These are phyloP conservation scores for Marvania coccoides DNA, from an alignment of 139 green algal species.

Conservation along the genomic window DNA sequence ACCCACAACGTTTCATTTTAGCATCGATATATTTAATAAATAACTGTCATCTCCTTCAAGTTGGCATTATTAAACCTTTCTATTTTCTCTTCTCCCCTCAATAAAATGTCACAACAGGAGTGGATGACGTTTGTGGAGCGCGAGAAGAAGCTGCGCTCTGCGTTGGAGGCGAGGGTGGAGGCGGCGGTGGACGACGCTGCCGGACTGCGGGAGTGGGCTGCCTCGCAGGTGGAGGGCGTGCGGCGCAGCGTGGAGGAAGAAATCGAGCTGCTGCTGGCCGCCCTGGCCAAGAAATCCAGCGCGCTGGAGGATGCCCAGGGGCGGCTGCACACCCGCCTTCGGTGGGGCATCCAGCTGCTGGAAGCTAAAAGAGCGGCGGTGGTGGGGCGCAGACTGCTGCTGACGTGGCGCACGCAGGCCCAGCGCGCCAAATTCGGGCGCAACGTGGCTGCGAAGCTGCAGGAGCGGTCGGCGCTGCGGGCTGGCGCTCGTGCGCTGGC, in stretches of 20 bases:
- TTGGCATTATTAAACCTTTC: not conserved
- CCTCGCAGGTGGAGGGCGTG: slow-evolving; percentile 43
- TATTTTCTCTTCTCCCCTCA: not conserved
- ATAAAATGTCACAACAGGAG: no score
- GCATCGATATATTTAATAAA: not conserved
- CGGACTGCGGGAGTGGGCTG: slow-evolving; percentile 43
- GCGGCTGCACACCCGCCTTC: slow-evolving; percentile 19
- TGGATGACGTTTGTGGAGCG: slow-evolving; percentile 60
- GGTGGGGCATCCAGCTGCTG: slow-evolving; percentile 30
- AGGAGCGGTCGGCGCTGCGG: not conserved
- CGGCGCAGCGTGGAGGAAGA: slow-evolving; percentile 47
- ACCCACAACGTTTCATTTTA: not conserved
- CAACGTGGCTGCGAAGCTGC: slow-evolving; percentile 20
- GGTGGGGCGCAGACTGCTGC: slow-evolving; percentile 2
- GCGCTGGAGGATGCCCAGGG: slow-evolving; percentile 12
- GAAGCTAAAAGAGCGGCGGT: slow-evolving; percentile 5
- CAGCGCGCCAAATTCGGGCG: slow-evolving; percentile 7
- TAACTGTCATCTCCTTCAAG: not conserved
- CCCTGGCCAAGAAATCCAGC: slow-evolving; percentile 18
- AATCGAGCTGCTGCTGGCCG: slow-evolving; percentile 26
- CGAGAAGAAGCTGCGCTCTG: slow-evolving; percentile 43
- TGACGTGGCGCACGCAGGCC: not conserved
- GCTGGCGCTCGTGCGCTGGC: not conserved
- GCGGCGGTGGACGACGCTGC: slow-evolving; percentile 34
- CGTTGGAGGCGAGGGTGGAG: slow-evolving; percentile 37